Evolutionary conservation across 2,329 filamentous ascomycete genomes (phyloP), one percentile per base, ranked within the genome.

Genomic region (Alternaria hordeiaustralica): DNA sequence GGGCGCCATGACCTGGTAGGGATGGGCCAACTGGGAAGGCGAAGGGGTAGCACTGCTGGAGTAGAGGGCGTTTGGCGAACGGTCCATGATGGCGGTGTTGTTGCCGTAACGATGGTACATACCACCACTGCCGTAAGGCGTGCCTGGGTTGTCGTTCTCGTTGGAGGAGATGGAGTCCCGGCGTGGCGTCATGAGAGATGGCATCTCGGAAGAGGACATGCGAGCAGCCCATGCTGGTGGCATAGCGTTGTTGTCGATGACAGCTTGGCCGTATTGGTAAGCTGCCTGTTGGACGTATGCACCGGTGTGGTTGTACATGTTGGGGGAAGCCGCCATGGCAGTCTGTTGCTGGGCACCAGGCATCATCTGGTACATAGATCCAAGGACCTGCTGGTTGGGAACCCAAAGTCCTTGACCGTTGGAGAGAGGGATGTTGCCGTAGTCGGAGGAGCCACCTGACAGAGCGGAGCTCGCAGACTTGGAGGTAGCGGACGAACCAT

Each of bases 141-240:
- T 86, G 21, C 82, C 83, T 20, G 84, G 84, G 65, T 84, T 79
- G 53, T 85, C 84, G 61, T 85, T 83, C 79, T 85, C 84, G 70
- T 84, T 85, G 33, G 84, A 85, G 6, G 84, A 86, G 66, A 84
- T 78, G 8, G 84, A 85, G 67, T 84, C 84, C 51, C 84, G 84
- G 41, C 84, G 83, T 53, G 84, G 83, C 18, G 83, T 85, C 79
- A 85, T 83, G 55, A 86, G 78, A 9, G 83, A 81, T 6, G 84
- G 84, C 63, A 85, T 82, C 28, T 84, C 83, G 9, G 78, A 80
- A 18, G 81, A 84, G 6, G 82, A 79, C 63, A 83, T 80, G 45
- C 80, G 80, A 30, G 77, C 75, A 15, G 83, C 80, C 84, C 84
- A 85, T 66, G 77, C 79, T 13, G 81, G 74, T 36, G 74, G 82